Base-by-base conservation (phyloP, 2,329 filamentous ascomycete species). In the Chaetomiaceae sp. region DNA sequence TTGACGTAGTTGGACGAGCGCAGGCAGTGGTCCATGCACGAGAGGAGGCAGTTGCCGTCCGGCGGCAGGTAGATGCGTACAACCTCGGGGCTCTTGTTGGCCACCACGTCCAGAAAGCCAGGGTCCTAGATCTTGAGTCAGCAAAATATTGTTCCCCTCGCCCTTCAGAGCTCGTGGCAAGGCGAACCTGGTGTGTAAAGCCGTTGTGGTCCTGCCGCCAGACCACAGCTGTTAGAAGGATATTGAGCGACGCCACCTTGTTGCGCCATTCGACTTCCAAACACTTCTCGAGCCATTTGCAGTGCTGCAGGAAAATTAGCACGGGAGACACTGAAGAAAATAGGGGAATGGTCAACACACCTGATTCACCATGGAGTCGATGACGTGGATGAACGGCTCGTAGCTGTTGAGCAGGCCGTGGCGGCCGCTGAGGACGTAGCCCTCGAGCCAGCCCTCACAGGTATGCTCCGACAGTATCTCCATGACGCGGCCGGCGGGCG, bases 201-300 rank as follows among this genome's bases (percentile, higher is more conserved):
- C 86, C 86, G 58, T 89, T 90, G 71, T 89, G 86, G 55, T 89
- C 86, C 68, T 89, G 86, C 58, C 86, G 72, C 86, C 85, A 89
- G 48, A 89, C 84, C 7, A 86, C 86, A 2, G 83, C 80, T 1
- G 86, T 89, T 44, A 89, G 73, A 12, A 90, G 75, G 55, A 89
- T 88, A 68, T 90, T 90, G 56, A 90, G 77, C 0, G 84, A 88
- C 8, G 84, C 76, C 10, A 89, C 70, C 63, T 83, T 83, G 56
- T 73, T 77, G 42, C 86, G 79, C 86, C 86, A 90, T 58, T 85
- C 79, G 17, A 89, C 81, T 60, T 89, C 85, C n/a, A 81, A 70
- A 54, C 81, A 86, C 68, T 89, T 90, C 64, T 90, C 85, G 41
- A 89, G 76, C 85, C 85, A 89, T 65, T 90, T 90, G 71, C 84